These are phyloP conservation scores for Kazachstania taianensis DNA, from an alignment of 805 yeast species.

Conservation along the genomic window DNA sequence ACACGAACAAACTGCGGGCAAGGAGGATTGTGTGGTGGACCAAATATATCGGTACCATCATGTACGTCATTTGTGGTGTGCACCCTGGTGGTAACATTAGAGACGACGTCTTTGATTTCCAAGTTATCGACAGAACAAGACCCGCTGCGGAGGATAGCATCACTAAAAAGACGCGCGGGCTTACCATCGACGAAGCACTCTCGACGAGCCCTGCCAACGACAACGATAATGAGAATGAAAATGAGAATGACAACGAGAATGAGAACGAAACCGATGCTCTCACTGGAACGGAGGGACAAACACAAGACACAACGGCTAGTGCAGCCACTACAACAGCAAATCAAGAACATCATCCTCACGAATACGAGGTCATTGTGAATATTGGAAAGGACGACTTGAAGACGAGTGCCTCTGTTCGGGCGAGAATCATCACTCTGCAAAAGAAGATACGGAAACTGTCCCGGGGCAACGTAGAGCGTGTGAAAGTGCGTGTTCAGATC, in stretches of 20 bases:
- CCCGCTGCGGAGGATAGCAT: constrained; percentile 14
- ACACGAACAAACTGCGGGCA: constrained; percentile 33
- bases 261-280: no score
- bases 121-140: constrained; percentile 25
- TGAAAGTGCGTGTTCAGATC: constrained; percentile 41
- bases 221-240: neutral
- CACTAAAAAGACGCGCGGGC: constrained; percentile 6
- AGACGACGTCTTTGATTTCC: constrained; percentile 44
- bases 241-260: neutral
- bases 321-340: constrained; percentile 2
- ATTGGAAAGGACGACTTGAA: constrained; percentile 45
- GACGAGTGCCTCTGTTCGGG: constrained; percentile 48
- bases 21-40: constrained; percentile 62
- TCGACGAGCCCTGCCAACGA: no score
- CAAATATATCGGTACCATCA: constrained; percentile 56
- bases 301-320: constrained; percentile 1
- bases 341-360: constrained; percentile 4
- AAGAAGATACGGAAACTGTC: constrained; percentile 50
- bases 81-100: constrained; percentile 74
- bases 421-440: constrained; percentile 48
- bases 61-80: constrained; percentile 72
- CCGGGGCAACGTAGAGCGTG: constrained; percentile 40
- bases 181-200: constrained; percentile 16
- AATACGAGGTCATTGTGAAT: constrained; percentile 33
- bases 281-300: neutral